These are phyloP conservation scores for Ochromonas danica DNA, from an alignment of 108 stramenopile species.

Conservation along the genomic window DNA sequence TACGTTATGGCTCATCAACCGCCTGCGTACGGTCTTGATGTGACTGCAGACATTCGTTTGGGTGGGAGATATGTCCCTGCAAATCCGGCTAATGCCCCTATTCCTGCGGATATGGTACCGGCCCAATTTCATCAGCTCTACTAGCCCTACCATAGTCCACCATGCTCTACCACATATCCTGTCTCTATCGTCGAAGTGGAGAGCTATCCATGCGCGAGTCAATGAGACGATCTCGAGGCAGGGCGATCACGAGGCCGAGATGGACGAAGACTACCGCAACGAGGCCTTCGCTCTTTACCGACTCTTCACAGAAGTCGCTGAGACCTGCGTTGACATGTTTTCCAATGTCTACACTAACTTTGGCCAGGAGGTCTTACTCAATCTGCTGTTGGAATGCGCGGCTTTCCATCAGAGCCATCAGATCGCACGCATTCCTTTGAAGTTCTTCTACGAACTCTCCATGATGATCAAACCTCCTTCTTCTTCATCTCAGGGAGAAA, in stretches of 20 bases:
- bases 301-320: conserved; percentile 15
- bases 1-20: too few species aligned
- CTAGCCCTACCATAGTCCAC: background rate
- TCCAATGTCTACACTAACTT: background rate
- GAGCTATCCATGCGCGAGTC: background rate
- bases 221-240: background rate
- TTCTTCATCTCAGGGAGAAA: too few species aligned
- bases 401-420: background rate
- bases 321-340: background rate
- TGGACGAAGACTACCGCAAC: background rate
- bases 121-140: too few species aligned
- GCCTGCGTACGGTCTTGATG: too few species aligned
- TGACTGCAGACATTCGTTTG: too few species aligned
- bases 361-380: conserved; percentile 6
- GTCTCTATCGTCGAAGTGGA: background rate
- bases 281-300: background rate
- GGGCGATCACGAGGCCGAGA: background rate
- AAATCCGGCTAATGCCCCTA: too few species aligned
- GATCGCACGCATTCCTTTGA: conserved; percentile 21
- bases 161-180: background rate
- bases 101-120: too few species aligned
- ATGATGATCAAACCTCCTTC: conserved; percentile 1
- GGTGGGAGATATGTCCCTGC: too few species aligned
- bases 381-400: conserved; percentile 23
- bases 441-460: conserved; percentile 23